These are phyloP conservation scores for Jaminaea rosea DNA, from an alignment of 1,284 basidiomycete species.

Conservation along the genomic window DNA sequence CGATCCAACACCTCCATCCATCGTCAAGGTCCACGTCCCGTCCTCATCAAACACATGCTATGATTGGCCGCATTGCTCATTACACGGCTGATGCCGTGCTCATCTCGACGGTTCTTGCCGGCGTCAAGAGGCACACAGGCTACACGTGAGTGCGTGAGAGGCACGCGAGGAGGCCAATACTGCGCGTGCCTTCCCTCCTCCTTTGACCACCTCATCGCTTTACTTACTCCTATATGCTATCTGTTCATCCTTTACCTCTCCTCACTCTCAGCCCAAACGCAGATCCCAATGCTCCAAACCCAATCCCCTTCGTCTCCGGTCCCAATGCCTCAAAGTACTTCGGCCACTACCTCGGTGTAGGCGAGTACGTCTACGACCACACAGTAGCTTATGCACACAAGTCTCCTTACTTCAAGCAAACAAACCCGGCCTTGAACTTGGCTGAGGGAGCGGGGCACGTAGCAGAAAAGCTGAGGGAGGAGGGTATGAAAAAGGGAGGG, in stretches of 20 bases:
- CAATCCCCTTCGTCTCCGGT: no score
- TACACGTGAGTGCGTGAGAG: conserved; percentile 56
- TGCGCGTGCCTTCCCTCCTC: no score
- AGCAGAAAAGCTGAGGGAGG: background rate
- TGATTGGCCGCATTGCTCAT: conserved; percentile 65
- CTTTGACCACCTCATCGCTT: no score
- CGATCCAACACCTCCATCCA: no score
- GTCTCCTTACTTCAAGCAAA: conserved; percentile 22
- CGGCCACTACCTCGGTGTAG: conserved; percentile 72
- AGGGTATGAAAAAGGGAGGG: background rate
- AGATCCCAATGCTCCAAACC: no score
- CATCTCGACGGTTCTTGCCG: conserved; percentile 78
- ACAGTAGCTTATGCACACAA: conserved; percentile 30
- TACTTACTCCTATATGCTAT: no score
- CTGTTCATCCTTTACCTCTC: no score
- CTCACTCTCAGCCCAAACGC: no score
- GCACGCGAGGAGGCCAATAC: no score
- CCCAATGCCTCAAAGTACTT: no score
- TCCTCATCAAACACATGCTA: background rate
- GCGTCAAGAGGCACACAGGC: conserved; percentile 66
- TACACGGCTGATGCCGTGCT: conserved; percentile 76
- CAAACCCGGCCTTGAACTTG: background rate
- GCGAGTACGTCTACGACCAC: conserved; percentile 71
- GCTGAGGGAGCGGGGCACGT: background rate
- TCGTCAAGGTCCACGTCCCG: no score